These are phyloP conservation scores for Trichoderma cornu-damae DNA, from an alignment of 2,329 filamentous ascomycete species.

Conservation along the genomic window DNA sequence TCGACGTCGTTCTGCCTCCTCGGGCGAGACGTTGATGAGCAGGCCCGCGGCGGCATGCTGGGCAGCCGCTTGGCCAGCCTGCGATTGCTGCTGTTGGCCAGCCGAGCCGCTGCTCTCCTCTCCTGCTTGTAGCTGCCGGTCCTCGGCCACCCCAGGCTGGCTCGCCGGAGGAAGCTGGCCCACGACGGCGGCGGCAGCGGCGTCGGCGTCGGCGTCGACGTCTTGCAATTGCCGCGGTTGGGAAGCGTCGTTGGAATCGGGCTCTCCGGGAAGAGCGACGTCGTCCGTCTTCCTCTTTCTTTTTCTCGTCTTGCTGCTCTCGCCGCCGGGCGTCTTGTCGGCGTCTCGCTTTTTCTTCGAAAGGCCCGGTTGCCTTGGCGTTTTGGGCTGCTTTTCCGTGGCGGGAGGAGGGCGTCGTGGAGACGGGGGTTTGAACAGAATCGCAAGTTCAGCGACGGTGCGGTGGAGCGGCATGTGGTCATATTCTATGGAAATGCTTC, in stretches of 20 bases:
- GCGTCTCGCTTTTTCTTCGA: conserved; percentile 28
- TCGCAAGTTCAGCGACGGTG: conserved; percentile 47
- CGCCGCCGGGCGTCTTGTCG: conserved; percentile 24
- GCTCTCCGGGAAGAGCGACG: not conserved
- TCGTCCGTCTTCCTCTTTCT: conserved; percentile 27
- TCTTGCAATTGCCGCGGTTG: not conserved
- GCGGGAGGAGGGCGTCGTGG: conserved; percentile 26
- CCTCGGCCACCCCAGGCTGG: not conserved
- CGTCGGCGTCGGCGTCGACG: too few species aligned
- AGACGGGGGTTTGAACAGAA: conserved; percentile 44
- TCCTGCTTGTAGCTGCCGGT: conserved; percentile 12
- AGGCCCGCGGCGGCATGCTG: conserved; percentile 20
- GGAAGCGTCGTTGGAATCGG: not conserved
- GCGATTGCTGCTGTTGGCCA: not conserved
- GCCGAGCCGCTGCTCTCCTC: conserved; percentile 1
- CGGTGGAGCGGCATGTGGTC: conserved; percentile 54
- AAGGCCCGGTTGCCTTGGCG: conserved; percentile 27
- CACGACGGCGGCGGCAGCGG: too few species aligned
- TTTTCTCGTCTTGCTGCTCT: conserved; percentile 28
- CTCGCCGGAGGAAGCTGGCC: too few species aligned
- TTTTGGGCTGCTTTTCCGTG: conserved; percentile 27
- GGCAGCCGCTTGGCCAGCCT: conserved; percentile 6
- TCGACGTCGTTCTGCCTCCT: conserved; percentile 46
- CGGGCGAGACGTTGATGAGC: conserved; percentile 35
- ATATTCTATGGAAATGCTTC: conserved; percentile 49